These are phyloP conservation scores for Moesziomyces globuligerus DNA, from an alignment of 1,284 basidiomycete species.

Conservation along the genomic window DNA sequence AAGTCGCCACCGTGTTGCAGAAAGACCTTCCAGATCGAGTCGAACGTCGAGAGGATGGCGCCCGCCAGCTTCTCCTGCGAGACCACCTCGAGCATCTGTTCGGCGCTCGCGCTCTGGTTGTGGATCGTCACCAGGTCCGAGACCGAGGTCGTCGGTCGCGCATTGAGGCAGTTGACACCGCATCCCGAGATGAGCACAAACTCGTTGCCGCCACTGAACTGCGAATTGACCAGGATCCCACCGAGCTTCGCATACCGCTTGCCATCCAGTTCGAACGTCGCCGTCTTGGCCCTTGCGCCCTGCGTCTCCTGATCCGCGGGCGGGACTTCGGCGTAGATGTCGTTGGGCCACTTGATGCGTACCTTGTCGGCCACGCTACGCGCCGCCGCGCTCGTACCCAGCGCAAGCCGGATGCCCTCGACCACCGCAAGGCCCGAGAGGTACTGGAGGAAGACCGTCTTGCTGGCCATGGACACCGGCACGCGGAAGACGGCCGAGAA, in stretches of 20 bases:
- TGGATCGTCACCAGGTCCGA: slow-evolving; percentile 73
- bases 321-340: slow-evolving; percentile 81
- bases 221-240: slow-evolving; percentile 90
- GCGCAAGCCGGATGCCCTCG: slow-evolving; percentile 75
- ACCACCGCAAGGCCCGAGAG: slow-evolving; percentile 88
- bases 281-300: slow-evolving; percentile 66
- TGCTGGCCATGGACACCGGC: slow-evolving; percentile 73
- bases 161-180: slow-evolving; percentile 87
- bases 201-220: slow-evolving; percentile 75
- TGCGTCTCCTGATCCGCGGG: slow-evolving; percentile 68
- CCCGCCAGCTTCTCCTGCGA: slow-evolving; percentile 83
- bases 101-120: slow-evolving; percentile 75
- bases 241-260: slow-evolving; percentile 62
- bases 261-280: slow-evolving; percentile 66
- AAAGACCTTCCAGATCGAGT: slow-evolving; percentile 81
- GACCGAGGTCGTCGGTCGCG: slow-evolving; percentile 83
- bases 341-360: slow-evolving; percentile 94
- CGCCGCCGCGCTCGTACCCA: slow-evolving; percentile 71
- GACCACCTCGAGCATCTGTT: slow-evolving; percentile 67
- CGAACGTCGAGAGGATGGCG: slow-evolving; percentile 80
- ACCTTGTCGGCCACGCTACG: slow-evolving; percentile 72
- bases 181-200: slow-evolving; percentile 84
- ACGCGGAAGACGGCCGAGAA: slow-evolving; percentile 83
- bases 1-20: slow-evolving; percentile 69
- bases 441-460: slow-evolving; percentile 95